These are phyloP conservation scores for Ogataea siamensis DNA, from an alignment of 805 yeast genomes.

Conservation along the genomic window DNA sequence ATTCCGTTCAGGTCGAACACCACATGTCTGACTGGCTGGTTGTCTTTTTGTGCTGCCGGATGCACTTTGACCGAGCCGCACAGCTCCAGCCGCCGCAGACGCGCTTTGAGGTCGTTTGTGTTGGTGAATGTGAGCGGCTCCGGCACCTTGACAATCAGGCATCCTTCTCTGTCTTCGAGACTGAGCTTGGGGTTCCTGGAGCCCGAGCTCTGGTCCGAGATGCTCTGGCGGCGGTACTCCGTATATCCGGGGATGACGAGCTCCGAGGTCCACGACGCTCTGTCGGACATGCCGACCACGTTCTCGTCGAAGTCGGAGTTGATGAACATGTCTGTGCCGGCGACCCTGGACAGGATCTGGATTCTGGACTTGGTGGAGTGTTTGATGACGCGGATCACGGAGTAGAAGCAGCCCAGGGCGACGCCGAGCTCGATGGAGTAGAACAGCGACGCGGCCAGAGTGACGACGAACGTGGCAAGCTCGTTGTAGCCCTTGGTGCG, in stretches of 20 bases:
- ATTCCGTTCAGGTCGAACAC: constrained; percentile 79
- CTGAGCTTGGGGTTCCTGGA: not conserved
- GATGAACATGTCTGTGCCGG: constrained; percentile 58
- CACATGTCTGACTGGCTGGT: constrained; percentile 49
- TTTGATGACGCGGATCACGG: constrained; percentile 73
- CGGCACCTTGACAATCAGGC: constrained; percentile 75
- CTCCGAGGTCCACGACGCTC: constrained; percentile 11
- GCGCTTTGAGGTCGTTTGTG: constrained; percentile 67
- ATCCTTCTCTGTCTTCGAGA: constrained; percentile 57
- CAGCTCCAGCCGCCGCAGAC: constrained; percentile 67
- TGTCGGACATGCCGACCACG: constrained; percentile 11
- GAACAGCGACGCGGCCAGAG: constrained; percentile 60
- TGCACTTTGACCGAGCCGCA: constrained; percentile 75
- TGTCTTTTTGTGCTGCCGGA: constrained; percentile 48
- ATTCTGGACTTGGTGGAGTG: constrained; percentile 81
- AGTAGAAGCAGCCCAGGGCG: constrained; percentile 79
- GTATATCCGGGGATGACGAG: constrained; percentile 13
- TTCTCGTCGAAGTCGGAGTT: constrained; percentile 60
- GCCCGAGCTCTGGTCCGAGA: not conserved
- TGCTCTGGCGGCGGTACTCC: constrained; percentile 8
- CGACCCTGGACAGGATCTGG: constrained; percentile 72
- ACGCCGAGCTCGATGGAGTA: constrained; percentile 89
- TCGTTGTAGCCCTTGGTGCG: constrained; percentile 75
- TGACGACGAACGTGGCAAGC: constrained; percentile 61
- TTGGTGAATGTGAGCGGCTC: constrained; percentile 90